Base-by-base conservation (phyloP, 225 moss, liverwort and hornwort genomes). In the Thuidium tamariscinum region DNA sequence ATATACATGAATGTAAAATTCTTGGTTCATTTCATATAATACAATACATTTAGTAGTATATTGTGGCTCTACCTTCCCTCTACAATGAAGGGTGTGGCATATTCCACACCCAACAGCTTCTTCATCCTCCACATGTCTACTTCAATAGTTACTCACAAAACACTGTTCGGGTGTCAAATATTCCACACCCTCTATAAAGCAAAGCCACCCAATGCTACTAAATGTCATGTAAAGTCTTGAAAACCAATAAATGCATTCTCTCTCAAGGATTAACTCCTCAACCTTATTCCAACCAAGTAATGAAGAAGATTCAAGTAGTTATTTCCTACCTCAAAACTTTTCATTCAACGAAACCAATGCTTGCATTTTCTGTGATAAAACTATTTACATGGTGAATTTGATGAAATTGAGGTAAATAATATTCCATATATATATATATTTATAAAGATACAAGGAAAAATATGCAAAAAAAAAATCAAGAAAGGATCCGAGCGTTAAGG, bases 221-320 rank as follows among this genome's bases (percentile, higher is more conserved):
- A n/a, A n/a, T n/a, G n/a, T n/a, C n/a, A n/a, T 7, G 8, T 68
- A 37, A 37, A 22, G 6, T 22, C 2, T 68, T 23, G 4, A 22
- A 13, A 39, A 39, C 39, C 13, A 13, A 13, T 23, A 67, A 11
- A 37, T 67, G 2, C 9, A 2, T n/a, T 36, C 11, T 36, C 7
- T 37, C 7, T 23, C 2, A 37, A 5, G 7, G 10, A 22, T 22
- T 22, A 36, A 36, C 0, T 6, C 21, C 6, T 66, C 21, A 3
- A 5, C 11, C 65, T 19, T 8, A 65, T 65, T 65, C 2, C 5
- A 3, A 3, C 34, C 3, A 0, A 64, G 17, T 17, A n/a, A 65
- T 2, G n/a, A 1, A 20, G 21, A 20, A 1, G 3, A 5, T 66
- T 66, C 8, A 36, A 65, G 18, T 2, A 2, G 0, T 19, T 10